Evolutionary conservation across 169 alveolate genomes (phyloP).

Genomic region (Plasmodium gonderi): DNA sequence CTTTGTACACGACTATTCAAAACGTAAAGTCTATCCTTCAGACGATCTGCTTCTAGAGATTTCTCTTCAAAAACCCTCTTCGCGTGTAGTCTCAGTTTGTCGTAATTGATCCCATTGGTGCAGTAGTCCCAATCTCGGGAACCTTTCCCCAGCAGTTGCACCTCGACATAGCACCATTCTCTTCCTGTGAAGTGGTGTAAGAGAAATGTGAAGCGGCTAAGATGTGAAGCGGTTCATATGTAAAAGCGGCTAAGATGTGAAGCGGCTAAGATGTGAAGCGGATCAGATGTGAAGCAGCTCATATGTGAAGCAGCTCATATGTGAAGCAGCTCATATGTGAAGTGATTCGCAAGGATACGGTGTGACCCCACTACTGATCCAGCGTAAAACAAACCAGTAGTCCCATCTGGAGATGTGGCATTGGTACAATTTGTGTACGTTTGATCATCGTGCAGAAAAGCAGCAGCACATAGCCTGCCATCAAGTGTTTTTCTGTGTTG

Average conservation of each 20-base stretch:
- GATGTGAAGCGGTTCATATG: background rate
- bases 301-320: background rate
- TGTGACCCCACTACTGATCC: too few relatives aligned
- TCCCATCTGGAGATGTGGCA: slow-evolving; percentile 92
- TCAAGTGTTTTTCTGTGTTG: slow-evolving; percentile 89
- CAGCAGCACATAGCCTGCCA: slow-evolving; percentile 92
- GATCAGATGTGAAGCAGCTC: too few relatives aligned
- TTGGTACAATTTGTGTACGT: slow-evolving; percentile 91
- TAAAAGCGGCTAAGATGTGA: too few relatives aligned
- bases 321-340: too few relatives aligned
- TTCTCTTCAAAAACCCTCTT: slow-evolving; percentile 75
- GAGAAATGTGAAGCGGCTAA: too few relatives aligned
- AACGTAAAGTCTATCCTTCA: slow-evolving; percentile 25
- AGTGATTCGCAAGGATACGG: too few relatives aligned
- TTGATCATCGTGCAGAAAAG: slow-evolving; percentile 90
- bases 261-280: too few relatives aligned
- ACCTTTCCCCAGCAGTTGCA: slow-evolving; percentile 89
- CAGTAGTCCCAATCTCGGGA: slow-evolving; percentile 90
- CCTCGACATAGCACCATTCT: slow-evolving; percentile 93
- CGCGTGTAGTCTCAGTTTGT: slow-evolving; percentile 77
- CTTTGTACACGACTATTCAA: slow-evolving; percentile 13
- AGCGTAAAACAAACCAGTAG: slow-evolving; percentile 78
- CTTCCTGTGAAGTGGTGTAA: slow-evolving; percentile 77
- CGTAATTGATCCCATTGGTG: slow-evolving; percentile 84
- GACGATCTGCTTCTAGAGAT: slow-evolving; percentile 56